A percentile compares a stretch with the other conserved stretches of the same genome.
Conservation (phyloP, 768 basidiomycete genomes). For the Panellus pusillus region DNA sequence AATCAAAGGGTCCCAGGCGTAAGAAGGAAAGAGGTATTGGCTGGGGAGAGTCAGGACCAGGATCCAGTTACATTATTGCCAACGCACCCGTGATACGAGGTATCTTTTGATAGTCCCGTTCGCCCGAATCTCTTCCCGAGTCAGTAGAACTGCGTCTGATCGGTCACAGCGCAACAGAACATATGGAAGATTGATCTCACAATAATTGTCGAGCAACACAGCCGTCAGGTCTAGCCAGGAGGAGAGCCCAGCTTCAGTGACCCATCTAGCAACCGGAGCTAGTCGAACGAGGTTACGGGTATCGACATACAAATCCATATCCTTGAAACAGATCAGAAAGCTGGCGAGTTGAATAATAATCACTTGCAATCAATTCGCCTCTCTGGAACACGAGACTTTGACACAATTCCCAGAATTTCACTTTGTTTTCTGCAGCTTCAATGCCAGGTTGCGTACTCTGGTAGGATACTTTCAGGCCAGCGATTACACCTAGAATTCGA, state of each 20-base stretch:
- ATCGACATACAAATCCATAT: conserved; percentile 79
- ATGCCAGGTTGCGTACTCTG: conserved; percentile 85
- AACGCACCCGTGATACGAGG: conserved; percentile 66
- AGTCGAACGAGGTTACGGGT: conserved; percentile 70
- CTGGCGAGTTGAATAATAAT: not conserved
- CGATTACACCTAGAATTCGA: not conserved
- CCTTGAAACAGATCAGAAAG: conserved; percentile 42
- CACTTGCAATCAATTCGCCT: conserved; percentile 78
- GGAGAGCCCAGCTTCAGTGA: conserved; percentile 64
- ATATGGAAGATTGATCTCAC: conserved; percentile 41
- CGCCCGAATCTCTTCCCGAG: conserved; percentile 56
- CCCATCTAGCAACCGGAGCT: conserved; percentile 60
- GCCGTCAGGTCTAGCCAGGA: conserved; percentile 71
- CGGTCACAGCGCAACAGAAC: not conserved
- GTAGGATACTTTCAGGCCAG: not conserved
- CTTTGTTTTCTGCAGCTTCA: conserved; percentile 86
- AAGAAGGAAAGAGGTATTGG: conserved; percentile 80
- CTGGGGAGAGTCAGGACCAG: conserved; percentile 35
- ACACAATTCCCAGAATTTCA: conserved; percentile 81
- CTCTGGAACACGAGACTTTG: conserved; percentile 74
- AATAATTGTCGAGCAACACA: conserved; percentile 74
- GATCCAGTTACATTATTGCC: not conserved
- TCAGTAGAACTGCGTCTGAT: conserved; percentile 54
- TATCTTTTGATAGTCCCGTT: conserved; percentile 49
- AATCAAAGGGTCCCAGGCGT: conserved; percentile 65